A percentile compares a stretch with the other conserved stretches of the same genome.
Conservation (phyloP, 192 early-diverging fungal species). For the Coemansia reversa region DNA sequence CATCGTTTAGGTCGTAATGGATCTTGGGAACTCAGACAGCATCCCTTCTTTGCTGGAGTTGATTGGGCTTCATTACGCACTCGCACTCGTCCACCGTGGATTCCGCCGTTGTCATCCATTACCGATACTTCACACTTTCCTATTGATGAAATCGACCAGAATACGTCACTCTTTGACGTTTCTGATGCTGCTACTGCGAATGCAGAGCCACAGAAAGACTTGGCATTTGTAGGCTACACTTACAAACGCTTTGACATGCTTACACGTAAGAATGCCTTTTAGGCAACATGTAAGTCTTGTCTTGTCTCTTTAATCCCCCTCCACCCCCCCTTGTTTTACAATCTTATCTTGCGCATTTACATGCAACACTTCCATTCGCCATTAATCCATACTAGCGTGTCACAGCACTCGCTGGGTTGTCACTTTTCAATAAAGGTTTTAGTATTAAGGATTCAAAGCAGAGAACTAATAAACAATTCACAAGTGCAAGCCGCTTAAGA, state of each 20-base stretch:
- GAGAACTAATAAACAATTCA: too few species aligned
- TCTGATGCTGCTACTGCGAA: constrained; percentile 17
- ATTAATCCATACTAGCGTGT: not conserved
- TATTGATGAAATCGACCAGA: constrained; percentile 85
- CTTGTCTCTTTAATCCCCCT: too few species aligned
- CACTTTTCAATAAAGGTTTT: too few species aligned
- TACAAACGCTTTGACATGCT: constrained; percentile 91
- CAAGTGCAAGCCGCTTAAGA: too few species aligned
- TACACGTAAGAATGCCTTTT: constrained; percentile 68
- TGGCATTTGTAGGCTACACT: constrained; percentile 99
- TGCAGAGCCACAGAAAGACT: constrained; percentile 73
- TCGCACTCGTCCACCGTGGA: constrained; percentile 80
- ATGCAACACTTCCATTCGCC: not conserved
- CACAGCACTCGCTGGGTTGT: too few species aligned
- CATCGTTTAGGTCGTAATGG: constrained; percentile 84
- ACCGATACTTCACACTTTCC: constrained; percentile 99
- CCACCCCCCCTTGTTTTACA: too few species aligned
- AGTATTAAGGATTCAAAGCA: too few species aligned
- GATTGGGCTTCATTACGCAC: constrained; percentile 86
- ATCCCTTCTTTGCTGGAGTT: constrained; percentile 94
- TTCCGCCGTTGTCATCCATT: constrained; percentile 88
- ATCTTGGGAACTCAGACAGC: constrained; percentile 80
- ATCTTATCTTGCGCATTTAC: too few species aligned
- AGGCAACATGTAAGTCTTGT: not conserved
- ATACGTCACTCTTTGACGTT: constrained; percentile 56